Evolutionary conservation across 1,284 basidiomycete genomes (phyloP).

Genomic region (Bondarzewia mesenterica): DNA sequence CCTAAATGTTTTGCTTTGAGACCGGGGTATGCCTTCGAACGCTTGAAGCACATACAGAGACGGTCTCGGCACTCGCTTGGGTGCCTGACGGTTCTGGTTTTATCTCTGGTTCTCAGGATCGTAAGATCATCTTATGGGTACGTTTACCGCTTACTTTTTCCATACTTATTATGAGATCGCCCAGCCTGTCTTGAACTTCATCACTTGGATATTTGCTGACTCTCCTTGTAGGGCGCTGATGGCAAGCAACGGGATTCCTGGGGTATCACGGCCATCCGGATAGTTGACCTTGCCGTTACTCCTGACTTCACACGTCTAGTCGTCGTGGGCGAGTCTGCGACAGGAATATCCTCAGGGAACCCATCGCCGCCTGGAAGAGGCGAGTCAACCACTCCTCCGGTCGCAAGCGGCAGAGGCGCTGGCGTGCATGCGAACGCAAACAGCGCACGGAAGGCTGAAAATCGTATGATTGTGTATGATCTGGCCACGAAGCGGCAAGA

Average conservation of each 20-base stretch:
- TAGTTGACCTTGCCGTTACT: conserved; percentile 83
- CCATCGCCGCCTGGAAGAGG: conserved; percentile 20
- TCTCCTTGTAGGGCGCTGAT: conserved; percentile 49
- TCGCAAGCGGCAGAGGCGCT: conserved; percentile 28
- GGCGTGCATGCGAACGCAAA: conserved; percentile 15
- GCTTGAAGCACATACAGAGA: conserved; percentile 71
- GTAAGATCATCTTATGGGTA: conserved; percentile 87
- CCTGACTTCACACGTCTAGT: conserved; percentile 82
- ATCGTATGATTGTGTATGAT: conserved; percentile 72
- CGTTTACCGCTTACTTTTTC: conserved; percentile 8
- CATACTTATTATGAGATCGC: background rate
- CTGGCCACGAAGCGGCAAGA: conserved; percentile 55
- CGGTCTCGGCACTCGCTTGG: conserved; percentile 85
- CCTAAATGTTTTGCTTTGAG: conserved; percentile 29
- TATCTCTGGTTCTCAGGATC: conserved; percentile 86
- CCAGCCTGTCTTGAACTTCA: background rate
- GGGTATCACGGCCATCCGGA: conserved; percentile 71
- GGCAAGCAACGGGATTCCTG: conserved; percentile 69
- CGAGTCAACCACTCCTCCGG: conserved; percentile 24
- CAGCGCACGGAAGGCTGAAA: conserved; percentile 37
- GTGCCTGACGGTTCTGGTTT: conserved; percentile 85
- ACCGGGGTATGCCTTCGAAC: conserved; percentile 60
- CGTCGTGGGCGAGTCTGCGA: conserved; percentile 66
- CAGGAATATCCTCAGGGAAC: conserved; percentile 7
- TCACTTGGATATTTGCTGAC: background rate